Evolutionary conservation across 192 early-diverging fungal genomes (phyloP).

Genomic region (Umbelopsis isabellina): DNA sequence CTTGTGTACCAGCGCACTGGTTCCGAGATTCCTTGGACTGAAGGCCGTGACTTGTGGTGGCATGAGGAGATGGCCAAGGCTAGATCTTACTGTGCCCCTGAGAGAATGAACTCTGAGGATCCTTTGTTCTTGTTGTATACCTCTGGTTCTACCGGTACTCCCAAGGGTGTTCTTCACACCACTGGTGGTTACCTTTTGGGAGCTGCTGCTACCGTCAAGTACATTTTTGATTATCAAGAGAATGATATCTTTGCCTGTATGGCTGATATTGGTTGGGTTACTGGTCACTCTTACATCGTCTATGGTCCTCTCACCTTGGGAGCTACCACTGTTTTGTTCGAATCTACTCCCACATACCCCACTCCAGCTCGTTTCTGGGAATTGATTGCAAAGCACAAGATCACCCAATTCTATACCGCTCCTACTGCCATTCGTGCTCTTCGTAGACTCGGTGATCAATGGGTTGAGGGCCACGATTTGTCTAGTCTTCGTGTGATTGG

Average conservation of each 20-base stretch:
- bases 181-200: conserved; percentile 95
- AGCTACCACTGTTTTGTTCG: conserved; percentile 91
- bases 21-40: conserved; percentile 74
- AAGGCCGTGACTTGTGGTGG: conserved; percentile 92
- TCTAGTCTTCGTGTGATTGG: conserved; percentile 88
- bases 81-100: conserved; percentile 86
- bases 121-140: conserved; percentile 97
- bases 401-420: conserved; percentile 98
- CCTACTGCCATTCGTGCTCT: conserved; percentile 98
- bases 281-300: conserved; percentile 88
- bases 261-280: conserved; percentile 94
- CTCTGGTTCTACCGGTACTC: conserved; percentile 86
- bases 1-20: conserved; percentile 93
- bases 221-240: conserved; percentile 93
- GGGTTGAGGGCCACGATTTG: conserved; percentile 79
- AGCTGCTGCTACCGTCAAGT: conserved; percentile 84
- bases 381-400: conserved; percentile 84
- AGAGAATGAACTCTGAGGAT: conserved; percentile 87
- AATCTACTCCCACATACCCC: conserved; percentile 94
- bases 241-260: conserved; percentile 91
- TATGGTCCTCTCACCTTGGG: conserved; percentile 91
- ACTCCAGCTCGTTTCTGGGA: conserved; percentile 80
- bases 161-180: conserved; percentile 95
- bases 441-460: conserved; percentile 80
- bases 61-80: conserved; percentile 85